phyloP scores from a whole-genome alignment of 768 basidiomycete genomes.

The Agaricus subrufescens region DNA sequence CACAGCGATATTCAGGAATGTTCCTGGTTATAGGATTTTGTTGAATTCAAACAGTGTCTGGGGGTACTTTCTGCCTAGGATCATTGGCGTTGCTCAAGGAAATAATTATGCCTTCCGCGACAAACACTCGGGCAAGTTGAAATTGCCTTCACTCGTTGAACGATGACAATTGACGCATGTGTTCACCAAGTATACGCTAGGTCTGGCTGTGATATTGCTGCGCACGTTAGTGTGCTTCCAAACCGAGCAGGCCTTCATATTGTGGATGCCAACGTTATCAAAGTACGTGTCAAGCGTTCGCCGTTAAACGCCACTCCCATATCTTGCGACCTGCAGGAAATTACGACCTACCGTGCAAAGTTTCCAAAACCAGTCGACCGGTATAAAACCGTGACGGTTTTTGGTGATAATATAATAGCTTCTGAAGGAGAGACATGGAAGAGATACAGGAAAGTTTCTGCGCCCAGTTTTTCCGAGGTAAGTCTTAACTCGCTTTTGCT shows the following conservation, averaged over 20 bases:
- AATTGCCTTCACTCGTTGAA: not conserved
- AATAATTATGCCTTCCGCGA: not conserved
- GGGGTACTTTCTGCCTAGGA: not conserved
- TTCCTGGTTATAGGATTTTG: slow-evolving; percentile 1
- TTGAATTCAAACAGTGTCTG: not conserved
- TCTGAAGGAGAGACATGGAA: slow-evolving; percentile 69
- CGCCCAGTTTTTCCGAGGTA: slow-evolving; percentile 63
- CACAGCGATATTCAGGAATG: not conserved
- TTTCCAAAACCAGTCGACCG: slow-evolving; percentile 53
- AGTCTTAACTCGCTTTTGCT: slow-evolving; percentile 4
- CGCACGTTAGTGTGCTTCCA: slow-evolving; percentile 13
- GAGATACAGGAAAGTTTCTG: slow-evolving; percentile 54
- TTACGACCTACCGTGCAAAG: slow-evolving; percentile 39
- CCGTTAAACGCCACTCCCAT: not conserved
- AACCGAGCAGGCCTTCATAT: slow-evolving; percentile 20
- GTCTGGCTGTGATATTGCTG: slow-evolving; percentile 6
- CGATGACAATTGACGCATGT: not conserved
- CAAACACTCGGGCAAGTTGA: not conserved
- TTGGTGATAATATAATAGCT: slow-evolving; percentile 57
- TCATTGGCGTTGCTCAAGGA: not conserved
- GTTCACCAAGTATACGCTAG: not conserved
- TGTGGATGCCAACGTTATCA: slow-evolving; percentile 37
- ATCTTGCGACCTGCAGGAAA: slow-evolving; percentile 33
- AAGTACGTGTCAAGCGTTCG: slow-evolving; percentile 19
- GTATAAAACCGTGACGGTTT: slow-evolving; percentile 43